Base-by-base conservation (phyloP, 1,284 basidiomycete species). In the Rhizopogon hawkerae region DNA sequence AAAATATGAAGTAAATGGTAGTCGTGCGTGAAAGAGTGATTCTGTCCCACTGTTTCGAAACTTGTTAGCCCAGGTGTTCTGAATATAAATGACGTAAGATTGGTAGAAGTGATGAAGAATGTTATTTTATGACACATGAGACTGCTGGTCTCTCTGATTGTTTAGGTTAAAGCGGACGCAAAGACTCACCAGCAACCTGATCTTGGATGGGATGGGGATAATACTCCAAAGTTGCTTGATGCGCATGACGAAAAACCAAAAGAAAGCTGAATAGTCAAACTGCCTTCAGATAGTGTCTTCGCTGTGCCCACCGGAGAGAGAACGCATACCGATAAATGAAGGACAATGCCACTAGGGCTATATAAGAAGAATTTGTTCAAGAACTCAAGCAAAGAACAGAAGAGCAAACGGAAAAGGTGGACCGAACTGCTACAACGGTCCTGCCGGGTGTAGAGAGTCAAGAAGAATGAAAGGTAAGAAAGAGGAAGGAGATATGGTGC, bases 21-120 rank as follows among this genome's bases (percentile, higher is more conserved):
- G 84, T 82, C 48, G 85, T 70, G 46, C 73, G 74, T 47, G 85
- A 84, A 61, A 81, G 78, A 23, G 83, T 82, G 56, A 88, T 69
- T 49, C 83, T 77, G 48, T 78, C 72, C 81, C 81, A 85, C 86
- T 89, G 61, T 23, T 45, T 16, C 4, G 7, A 49, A 23, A 6
- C 5, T 44, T 23, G 16, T 43, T 29, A 43, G 41, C 8, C 18
- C 26, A 16, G 26, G 18, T 14, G 24, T 23, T 31, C 23, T 3
- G 2, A 26, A 42, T 10, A 33, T 5, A 23, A n/a, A 23, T 38
- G n/a, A 11, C 8, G 9, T n/a, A 35, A 1, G 16, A 4, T 31
- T 42, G 11, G 13, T 18, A 5, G 10, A 26, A 26, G 29, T 31
- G 4, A 31, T 31, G 9, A 31, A 31, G 29, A 33, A 33, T 21